Evolutionary conservation across 208 protist species (phyloP), one percentile per base, ranked within the genome.

Genomic region (Crithidia expoeki): DNA sequence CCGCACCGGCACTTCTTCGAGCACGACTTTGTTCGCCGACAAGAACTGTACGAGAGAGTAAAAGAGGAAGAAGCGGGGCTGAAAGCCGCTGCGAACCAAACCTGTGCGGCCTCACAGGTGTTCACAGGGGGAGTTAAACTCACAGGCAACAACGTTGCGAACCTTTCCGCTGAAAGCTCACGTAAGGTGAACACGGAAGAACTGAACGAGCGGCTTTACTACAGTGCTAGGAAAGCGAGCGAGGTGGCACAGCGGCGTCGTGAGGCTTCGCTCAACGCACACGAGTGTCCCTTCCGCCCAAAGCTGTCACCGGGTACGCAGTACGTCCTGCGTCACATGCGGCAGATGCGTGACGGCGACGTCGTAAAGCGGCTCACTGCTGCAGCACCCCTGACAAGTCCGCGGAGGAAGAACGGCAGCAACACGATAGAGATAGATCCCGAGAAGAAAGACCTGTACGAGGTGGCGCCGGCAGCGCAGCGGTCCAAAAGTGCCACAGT

Each of bases 1-100:
- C 72, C 80, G n/a, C 90, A 94, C 73, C 68, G 76, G n/a, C 51
- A 57, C n/a, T 80, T 96, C 34, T 94, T 94, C 57, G 27, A 85
- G 33, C 44, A 80, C 21, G 69, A 83, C 74, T 96, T 96, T 74
- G 77, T 96, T 7, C 64, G 38, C 5, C 82, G 90, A 2, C 90
- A 96, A 68, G 73, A 80, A 36, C 40, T 92, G 1, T 94, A 96
- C 74, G 70, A 86, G 34, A 62, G 78, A 23, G 85, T 90, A 14
- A 78, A 76, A 42, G 72, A 90, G 21, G 73, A 92, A 53, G 75
- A 94, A 33, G 59, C 74, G 49, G 38, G 59, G 46, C 30, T 76
- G 34, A 66, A 40, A 16, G 64, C 64, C 14, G 49, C 42, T 7
- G 52, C 52, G 5, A 42, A 66, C 56, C 30, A 51, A 14, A 62